Evolutionary conservation across 257 asterid genomes (phyloP), one percentile per base, ranked within the genome.

Genomic region (Lithospermum erythrorhizon): DNA sequence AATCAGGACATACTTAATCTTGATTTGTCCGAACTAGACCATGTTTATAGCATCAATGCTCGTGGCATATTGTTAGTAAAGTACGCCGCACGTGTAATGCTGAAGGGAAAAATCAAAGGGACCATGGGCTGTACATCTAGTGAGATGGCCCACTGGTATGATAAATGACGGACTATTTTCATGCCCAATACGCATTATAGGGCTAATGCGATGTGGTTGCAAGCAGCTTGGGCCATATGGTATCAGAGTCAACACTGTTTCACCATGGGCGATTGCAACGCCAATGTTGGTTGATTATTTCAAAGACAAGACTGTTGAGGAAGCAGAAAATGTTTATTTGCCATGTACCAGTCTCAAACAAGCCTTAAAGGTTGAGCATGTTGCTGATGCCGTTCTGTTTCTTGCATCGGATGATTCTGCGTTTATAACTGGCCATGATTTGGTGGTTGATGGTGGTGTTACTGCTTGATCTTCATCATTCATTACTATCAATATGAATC

Each of bases 151-250:
- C n/a, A 17, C 21, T 4, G 76, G 53, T 0, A 68, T 2, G 51
- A 27, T 9, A 5, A 1, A 0, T 7, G 51, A 65, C 59, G 0
- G 75, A 61, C 8, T 69, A 74, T 41, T 6, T 11, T 21, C n/a
- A 61, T 65, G 75, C 49, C 75, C 2, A 73, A 74, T n/a, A n/a
- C n/a, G 48, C 79, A 74, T 74, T 2, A 6, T 74, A 37, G 79
- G 79, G 23, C 65, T 74, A 19, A 54, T 69, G 29, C 41, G 69
- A 55, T 45, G 68, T 9, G 69, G 66, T 1, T 55, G 79, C 29
- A 21, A 20, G 23, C 69, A 66, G 55, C 72, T 69, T 3, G 75
- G 79, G 2, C 18, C 5, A 5, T 27, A 74, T 48, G 79, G 79
- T 4, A 69, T 74, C 6, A 20, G 72, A 51, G 78, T 73, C 8